These are phyloP conservation scores for Abrus pulchellus DNA, from an alignment of 306 rosid species.

Conservation along the genomic window DNA sequence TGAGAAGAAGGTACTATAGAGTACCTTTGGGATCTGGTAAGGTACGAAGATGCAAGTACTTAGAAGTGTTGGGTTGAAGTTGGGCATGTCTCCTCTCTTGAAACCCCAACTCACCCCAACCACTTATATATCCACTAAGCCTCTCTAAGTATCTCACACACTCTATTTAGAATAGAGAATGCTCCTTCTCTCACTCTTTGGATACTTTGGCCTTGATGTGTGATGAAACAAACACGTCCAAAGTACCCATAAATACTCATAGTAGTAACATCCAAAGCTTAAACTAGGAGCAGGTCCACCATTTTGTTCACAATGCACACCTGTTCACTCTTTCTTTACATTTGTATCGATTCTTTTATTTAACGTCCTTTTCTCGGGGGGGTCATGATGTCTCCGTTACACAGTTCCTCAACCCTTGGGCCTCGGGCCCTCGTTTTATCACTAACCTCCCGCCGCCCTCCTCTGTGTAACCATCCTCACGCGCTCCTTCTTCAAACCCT, in stretches of 20 bases:
- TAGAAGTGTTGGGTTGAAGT: constrained; percentile 66
- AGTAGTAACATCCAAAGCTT: constrained; percentile 14
- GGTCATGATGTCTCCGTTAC: constrained; percentile 38
- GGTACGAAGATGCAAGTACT: constrained; percentile 61
- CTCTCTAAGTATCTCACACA: background rate
- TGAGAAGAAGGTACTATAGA: constrained; percentile 5
- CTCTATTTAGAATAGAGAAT: constrained; percentile 37
- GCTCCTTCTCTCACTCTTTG: constrained; percentile 24
- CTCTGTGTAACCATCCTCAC: constrained; percentile 56
- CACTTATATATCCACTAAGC: constrained; percentile 15
- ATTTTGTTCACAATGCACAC: constrained; percentile 1
- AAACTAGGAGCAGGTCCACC: constrained; percentile 35
- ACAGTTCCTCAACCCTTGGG: constrained; percentile 55
- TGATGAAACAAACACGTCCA: constrained; percentile 17
- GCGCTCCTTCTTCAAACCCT: constrained; percentile 1
- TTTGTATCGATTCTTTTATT: background rate
- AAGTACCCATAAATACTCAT: constrained; percentile 36
- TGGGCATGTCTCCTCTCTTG: constrained; percentile 77
- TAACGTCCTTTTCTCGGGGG: constrained; percentile 38
- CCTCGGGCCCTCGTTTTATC: constrained; percentile 52
- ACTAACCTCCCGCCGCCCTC: constrained; percentile 65
- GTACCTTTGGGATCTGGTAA: constrained; percentile 74
- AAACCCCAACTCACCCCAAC: constrained; percentile 48
- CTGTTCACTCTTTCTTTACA: background rate
- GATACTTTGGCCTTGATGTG: background rate